Evolutionary conservation across 108 stramenopile species (phyloP).

Genomic region (Pelagomonas calceolata): DNA sequence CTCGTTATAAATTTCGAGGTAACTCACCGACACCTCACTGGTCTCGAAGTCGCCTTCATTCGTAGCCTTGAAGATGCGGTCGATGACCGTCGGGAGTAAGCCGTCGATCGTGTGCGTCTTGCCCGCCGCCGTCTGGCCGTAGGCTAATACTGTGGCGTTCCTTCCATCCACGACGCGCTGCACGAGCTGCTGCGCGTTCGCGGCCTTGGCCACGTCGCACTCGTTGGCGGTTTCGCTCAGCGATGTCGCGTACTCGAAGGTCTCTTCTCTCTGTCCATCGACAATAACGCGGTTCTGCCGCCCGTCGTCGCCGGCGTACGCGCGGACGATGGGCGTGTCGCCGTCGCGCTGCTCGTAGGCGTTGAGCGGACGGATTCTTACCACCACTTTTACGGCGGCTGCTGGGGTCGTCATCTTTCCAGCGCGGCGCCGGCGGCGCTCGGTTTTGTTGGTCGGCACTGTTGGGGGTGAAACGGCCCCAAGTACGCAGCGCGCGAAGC

Average conservation of each 20-base stretch:
- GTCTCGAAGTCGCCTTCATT: neutral
- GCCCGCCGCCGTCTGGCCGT: conserved; percentile 30
- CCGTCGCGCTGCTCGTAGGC: too few relatives aligned
- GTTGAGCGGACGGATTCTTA: too few relatives aligned
- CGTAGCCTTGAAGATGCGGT: conserved; percentile 26
- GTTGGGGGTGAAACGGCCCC: too few relatives aligned
- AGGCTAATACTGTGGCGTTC: conserved; percentile 34
- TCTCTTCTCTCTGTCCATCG: too few relatives aligned
- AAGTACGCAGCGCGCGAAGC: too few relatives aligned
- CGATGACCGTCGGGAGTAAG: conserved; percentile 36
- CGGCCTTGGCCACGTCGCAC: neutral
- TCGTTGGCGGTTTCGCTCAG: neutral
- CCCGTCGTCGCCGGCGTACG: too few relatives aligned
- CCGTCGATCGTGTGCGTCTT: conserved; percentile 46
- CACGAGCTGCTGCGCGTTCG: conserved; percentile 9
- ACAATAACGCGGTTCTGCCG: too few relatives aligned
- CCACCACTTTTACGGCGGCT: too few relatives aligned
- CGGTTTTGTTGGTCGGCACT: too few relatives aligned
- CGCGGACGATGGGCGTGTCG: too few relatives aligned
- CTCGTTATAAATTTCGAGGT: conserved; percentile 53
- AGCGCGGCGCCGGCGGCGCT: too few relatives aligned
- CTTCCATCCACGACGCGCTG: conserved; percentile 19
- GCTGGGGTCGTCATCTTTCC: too few relatives aligned
- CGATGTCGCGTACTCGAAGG: neutral
- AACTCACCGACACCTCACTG: conserved; percentile 14